Evolutionary conservation across 306 rosid genomes (phyloP).

Genomic region (Psophocarpus tetragonolobus): DNA sequence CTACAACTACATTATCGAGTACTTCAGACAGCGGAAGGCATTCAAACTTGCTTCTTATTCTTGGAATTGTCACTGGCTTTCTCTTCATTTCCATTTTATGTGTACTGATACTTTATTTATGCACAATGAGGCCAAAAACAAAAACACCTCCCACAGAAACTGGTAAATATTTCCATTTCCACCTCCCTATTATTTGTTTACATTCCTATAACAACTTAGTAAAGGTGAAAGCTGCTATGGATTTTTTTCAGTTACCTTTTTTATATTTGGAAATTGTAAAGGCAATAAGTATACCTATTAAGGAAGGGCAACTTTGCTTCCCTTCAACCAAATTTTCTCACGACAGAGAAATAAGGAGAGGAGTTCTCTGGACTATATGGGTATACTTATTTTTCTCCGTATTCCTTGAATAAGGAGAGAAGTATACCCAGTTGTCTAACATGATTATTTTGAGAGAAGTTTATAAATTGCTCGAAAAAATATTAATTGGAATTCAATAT

Average conservation of each 20-base stretch:
- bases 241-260: conserved; percentile 22
- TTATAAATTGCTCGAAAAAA: not conserved
- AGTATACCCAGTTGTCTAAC: not conserved
- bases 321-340: conserved; percentile 6
- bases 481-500: not conserved
- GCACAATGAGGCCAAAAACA: conserved; percentile 51
- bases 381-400: too few species aligned
- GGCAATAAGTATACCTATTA: conserved; percentile 12
- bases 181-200: conserved; percentile 1
- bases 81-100: conserved; percentile 65
- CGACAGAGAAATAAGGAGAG: not conserved
- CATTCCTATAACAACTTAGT: conserved; percentile 21
- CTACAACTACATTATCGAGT: conserved; percentile 47
- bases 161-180: conserved; percentile 53
- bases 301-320: conserved; percentile 9
- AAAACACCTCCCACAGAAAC: conserved; percentile 55
- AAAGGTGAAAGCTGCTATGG: conserved; percentile 7
- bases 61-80: conserved; percentile 71
- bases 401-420: not conserved
- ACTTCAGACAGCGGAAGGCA: conserved; percentile 54
- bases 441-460: not conserved
- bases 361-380: too few species aligned
- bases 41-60: conserved; percentile 63
- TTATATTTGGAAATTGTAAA: conserved; percentile 10
- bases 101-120: conserved; percentile 62